Conservation (phyloP, 352 stramenopile species). For the Globisporangium heterothallicum region DNA sequence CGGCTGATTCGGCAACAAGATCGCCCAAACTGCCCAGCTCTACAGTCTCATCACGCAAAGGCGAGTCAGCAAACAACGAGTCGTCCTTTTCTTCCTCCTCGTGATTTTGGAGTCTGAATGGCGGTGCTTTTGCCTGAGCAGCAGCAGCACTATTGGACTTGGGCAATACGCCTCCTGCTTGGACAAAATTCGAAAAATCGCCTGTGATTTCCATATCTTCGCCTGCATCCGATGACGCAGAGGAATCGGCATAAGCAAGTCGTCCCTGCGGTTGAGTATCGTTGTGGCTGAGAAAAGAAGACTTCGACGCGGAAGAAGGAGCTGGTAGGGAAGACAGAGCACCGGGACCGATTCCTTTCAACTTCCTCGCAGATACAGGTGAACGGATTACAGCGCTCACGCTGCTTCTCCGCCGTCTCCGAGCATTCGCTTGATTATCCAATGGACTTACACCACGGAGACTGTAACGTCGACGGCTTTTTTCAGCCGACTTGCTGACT, state of each 20-base stretch:
- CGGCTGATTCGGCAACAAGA: conserved; percentile 46
- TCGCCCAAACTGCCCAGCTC: conserved; percentile 58
- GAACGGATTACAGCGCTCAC: conserved; percentile 17
- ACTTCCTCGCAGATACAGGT: conserved; percentile 12
- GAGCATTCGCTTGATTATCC: conserved; percentile 64
- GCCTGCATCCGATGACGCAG: conserved; percentile 63
- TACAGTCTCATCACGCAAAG: conserved; percentile 36
- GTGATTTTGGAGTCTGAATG: conserved; percentile 9
- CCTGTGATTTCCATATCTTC: conserved; percentile 88
- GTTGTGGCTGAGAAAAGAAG: conserved; percentile 37
- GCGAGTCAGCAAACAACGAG: conserved; percentile 24
- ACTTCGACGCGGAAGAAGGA: conserved; percentile 19
- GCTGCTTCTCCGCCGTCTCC: conserved; percentile 42
- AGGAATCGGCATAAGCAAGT: conserved; percentile 66
- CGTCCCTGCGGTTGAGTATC: conserved; percentile 20
- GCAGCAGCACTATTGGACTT: conserved; percentile 10
- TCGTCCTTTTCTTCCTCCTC: conserved; percentile 11
- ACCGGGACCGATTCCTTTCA: conserved; percentile 13
- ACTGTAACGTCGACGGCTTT: conserved; percentile 49
- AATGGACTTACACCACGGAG: conserved; percentile 71
- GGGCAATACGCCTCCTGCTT: conserved; percentile 16
- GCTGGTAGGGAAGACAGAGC: conserved; percentile 4
- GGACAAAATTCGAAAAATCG: conserved; percentile 48
- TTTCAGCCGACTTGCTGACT: conserved; percentile 22
- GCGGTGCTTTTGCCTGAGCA: not conserved